A percentile compares a stretch with the other conserved stretches of the same genome.
These are phyloP conservation scores for Trifolium dubium DNA, from an alignment of 306 rosid genomes.

Conservation along the genomic window DNA sequence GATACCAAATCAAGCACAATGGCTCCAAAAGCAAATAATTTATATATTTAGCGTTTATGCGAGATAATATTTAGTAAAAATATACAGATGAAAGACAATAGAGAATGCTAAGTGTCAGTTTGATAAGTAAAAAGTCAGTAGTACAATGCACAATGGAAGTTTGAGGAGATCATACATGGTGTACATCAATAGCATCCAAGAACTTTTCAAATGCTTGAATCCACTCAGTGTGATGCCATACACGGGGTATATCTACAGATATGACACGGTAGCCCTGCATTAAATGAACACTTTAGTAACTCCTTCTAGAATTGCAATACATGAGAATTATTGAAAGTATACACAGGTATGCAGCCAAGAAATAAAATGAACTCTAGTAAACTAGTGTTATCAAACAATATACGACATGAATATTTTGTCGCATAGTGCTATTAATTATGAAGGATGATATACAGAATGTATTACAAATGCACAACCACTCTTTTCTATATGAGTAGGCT, in stretches of 20 bases:
- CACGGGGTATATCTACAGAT: slow-evolving; percentile 94
- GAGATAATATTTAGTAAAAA: slow-evolving; percentile 26
- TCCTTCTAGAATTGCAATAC: slow-evolving; percentile 14
- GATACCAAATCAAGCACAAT: slow-evolving; percentile 20
- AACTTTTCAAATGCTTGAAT: slow-evolving; percentile 95
- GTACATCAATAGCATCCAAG: slow-evolving; percentile 98
- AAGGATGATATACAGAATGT: neutral
- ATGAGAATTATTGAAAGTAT: slow-evolving; percentile 22
- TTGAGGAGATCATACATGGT: slow-evolving; percentile 69
- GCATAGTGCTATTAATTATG: neutral
- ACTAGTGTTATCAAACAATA: slow-evolving; percentile 11
- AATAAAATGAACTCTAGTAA: slow-evolving; percentile 21
- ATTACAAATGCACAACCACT: slow-evolving; percentile 1
- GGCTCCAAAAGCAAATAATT: slow-evolving; percentile 34
- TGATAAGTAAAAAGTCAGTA: slow-evolving; percentile 22
- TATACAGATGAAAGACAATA: slow-evolving; percentile 17
- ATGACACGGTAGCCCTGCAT: slow-evolving; percentile 94
- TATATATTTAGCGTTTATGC: slow-evolving; percentile 20
- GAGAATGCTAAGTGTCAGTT: slow-evolving; percentile 35
- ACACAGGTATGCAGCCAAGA: slow-evolving; percentile 10
- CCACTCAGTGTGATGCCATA: slow-evolving; percentile 95
- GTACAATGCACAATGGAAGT: slow-evolving; percentile 24
- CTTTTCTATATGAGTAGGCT: neutral
- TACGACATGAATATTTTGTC: slow-evolving; percentile 7
- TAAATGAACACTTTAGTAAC: slow-evolving; percentile 29